Conservation (phyloP, 257 asterid species). For the Nicotiana noctiflora region DNA sequence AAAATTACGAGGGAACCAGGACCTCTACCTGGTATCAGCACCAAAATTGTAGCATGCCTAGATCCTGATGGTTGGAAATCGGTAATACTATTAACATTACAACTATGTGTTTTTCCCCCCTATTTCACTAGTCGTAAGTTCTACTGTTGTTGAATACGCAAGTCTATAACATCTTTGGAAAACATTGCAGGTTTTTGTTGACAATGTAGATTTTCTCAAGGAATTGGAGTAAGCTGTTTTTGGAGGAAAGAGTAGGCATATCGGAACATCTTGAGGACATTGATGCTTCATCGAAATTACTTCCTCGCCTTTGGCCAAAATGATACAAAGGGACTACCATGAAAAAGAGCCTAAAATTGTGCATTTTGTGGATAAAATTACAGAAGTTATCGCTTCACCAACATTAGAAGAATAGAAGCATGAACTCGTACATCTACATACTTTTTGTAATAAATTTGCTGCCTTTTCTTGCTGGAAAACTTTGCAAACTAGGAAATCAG, state of each 20-base stretch:
- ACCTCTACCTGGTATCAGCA: constrained; percentile 82
- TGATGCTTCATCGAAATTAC: constrained; percentile 7
- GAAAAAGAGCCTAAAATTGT: background rate
- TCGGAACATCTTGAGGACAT: background rate
- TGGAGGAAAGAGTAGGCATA: background rate
- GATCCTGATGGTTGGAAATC: constrained; percentile 99
- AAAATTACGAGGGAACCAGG: constrained; percentile 86
- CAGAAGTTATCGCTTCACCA: background rate
- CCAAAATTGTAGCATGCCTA: constrained; percentile 89
- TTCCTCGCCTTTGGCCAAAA: background rate
- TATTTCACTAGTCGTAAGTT: background rate
- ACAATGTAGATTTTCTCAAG: constrained; percentile 81
- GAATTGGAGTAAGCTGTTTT: constrained; percentile 45
- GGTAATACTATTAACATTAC: constrained; percentile 36
- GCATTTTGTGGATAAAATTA: constrained; percentile 4
- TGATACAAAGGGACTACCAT: background rate
- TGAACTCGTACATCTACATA: background rate
- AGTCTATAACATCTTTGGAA: background rate
- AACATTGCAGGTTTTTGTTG: constrained; percentile 80
- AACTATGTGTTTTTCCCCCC: background rate
- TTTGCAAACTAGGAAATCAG: background rate
- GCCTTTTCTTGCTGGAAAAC: background rate
- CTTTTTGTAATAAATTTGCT: background rate
- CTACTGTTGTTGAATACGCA: background rate
- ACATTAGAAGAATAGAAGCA: background rate